A percentile compares a stretch with the other conserved stretches of the same genome.
phyloP scores from a whole-genome alignment of 2,329 filamentous ascomycete species.

The Aaosphaeria pasadenensis region DNA sequence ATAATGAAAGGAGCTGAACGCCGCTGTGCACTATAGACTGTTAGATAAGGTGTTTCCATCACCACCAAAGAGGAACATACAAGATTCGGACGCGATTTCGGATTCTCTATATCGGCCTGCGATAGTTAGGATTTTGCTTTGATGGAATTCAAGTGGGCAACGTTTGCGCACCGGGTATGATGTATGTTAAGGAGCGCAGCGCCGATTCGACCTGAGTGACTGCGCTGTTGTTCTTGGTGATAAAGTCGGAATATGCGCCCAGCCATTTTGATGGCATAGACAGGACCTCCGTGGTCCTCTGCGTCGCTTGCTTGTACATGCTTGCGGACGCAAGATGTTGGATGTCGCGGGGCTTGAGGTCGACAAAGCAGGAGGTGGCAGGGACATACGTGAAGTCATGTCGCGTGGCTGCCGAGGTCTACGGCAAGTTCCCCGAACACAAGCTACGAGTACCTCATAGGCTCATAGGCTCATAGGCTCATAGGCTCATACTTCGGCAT shows the following conservation, averaged over 20 bases:
- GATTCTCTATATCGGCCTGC: conserved; percentile 81
- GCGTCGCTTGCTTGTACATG: conserved; percentile 39
- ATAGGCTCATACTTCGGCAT: no score
- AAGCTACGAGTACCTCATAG: not conserved
- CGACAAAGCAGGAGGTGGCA: conserved; percentile 11
- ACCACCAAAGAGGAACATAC: conserved; percentile 39
- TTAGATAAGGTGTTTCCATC: conserved; percentile 3
- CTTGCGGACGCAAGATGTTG: conserved; percentile 14
- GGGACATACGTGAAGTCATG: conserved; percentile 12
- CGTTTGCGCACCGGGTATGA: conserved; percentile 70
- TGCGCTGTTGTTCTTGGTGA: conserved; percentile 89
- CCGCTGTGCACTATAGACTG: conserved; percentile 66
- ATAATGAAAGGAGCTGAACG: conserved; percentile 85
- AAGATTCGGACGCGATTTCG: conserved; percentile 89
- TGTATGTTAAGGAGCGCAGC: conserved; percentile 87
- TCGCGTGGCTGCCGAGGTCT: conserved; percentile 31
- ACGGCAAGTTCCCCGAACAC: conserved; percentile 3
- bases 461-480: no score
- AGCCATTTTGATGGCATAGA: conserved; percentile 65
- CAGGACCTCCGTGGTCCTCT: conserved; percentile 46
- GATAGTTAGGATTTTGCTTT: conserved; percentile 13
- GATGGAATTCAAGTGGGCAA: not conserved
- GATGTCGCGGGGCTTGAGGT: conserved; percentile 11
- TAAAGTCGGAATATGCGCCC: conserved; percentile 79
- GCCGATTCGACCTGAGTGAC: conserved; percentile 95